Conservation (phyloP, 371 early-diverging fungal genomes). For the Mortierella sp. region DNA sequence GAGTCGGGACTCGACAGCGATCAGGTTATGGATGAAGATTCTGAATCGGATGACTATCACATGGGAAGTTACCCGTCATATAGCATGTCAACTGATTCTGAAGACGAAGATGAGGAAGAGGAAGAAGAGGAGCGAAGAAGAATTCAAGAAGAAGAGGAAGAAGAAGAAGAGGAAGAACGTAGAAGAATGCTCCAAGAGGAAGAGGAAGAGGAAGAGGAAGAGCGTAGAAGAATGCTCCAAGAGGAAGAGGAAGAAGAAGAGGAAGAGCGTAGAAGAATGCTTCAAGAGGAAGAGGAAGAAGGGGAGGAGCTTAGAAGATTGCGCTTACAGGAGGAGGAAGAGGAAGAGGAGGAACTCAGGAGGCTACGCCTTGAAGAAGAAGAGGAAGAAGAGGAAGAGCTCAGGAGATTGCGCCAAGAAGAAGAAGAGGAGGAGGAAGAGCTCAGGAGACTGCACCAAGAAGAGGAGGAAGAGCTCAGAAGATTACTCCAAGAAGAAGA, state of each 20-base stretch:
- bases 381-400: neutral
- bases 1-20: neutral
- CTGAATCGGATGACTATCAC: neutral
- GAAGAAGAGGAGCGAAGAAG: neutral
- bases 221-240: neutral
- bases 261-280: neutral
- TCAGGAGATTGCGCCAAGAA: neutral
- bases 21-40: conserved; percentile 1
- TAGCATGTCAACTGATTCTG: neutral
- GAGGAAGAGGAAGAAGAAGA: conserved; percentile 4
- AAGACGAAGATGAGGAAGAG: neutral
- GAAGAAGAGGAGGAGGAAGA: neutral
- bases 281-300: conserved; percentile 1
- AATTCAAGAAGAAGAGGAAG: neutral
- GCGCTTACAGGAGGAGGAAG: conserved; percentile 8
- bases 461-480: neutral
- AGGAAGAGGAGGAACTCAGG: neutral
- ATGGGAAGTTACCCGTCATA: neutral
- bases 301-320: neutral
- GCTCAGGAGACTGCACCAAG: neutral
- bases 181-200: neutral
- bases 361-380: neutral
- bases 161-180: conserved; percentile 7
- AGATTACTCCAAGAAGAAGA: neutral
- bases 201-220: conserved; percentile 9